A percentile compares a stretch with the other conserved stretches of the same genome.
Evolutionary conservation across 371 early-diverging fungal species (phyloP).

Genomic region (Mucor irregularis): DNA sequence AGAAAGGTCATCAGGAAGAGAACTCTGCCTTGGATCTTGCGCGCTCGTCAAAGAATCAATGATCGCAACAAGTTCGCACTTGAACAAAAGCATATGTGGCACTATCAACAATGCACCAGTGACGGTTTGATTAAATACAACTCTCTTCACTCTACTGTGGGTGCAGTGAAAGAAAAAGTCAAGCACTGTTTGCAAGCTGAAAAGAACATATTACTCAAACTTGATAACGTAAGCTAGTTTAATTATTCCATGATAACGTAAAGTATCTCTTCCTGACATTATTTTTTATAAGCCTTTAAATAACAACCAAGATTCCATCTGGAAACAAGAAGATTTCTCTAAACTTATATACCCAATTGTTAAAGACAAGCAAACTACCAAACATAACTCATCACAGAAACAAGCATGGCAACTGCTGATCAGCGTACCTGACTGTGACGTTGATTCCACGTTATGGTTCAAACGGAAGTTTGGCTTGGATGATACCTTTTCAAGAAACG

Average conservation of each 20-base stretch:
- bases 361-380: not conserved
- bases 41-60: not conserved
- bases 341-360: constrained; percentile 21
- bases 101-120: not conserved
- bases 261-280: not conserved
- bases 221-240: constrained; percentile 8
- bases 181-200: constrained; percentile 9
- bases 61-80: not conserved
- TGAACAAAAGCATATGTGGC: not conserved
- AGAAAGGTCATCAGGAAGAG: not conserved
- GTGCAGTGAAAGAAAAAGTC: not conserved
- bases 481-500: constrained; percentile 10
- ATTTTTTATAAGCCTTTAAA: not conserved
- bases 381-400: not conserved
- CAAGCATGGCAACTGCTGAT: constrained; percentile 32
- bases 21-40: not conserved
- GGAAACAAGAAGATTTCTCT: constrained; percentile 30
- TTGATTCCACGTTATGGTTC: constrained; percentile 34
- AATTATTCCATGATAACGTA: no score
- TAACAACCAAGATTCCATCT: constrained; percentile 9
- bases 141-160: not conserved
- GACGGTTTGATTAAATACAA: no score
- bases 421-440: not conserved
- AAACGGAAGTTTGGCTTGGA: constrained; percentile 35
- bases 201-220: not conserved